Base-by-base conservation (phyloP, 371 early-diverging fungal species). In the Entomophthora muscae region DNA sequence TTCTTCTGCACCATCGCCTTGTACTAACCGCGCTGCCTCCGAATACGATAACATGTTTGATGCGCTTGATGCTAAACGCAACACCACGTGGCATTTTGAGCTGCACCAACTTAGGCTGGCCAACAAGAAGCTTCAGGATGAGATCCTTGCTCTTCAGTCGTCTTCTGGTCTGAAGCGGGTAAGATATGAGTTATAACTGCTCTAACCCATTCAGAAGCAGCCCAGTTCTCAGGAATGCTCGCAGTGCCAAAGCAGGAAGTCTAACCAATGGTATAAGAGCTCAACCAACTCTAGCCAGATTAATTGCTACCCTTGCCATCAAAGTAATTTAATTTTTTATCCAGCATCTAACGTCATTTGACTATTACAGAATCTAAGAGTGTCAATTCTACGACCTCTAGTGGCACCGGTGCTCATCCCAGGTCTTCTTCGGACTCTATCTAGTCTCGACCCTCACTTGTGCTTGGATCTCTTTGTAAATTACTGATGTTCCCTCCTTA, bases 21-120 rank as follows among this genome's bases (percentile, higher is more conserved):
- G 62, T 52, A 63, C 60, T 33, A 63, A 61, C 32, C 67, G 56
- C 53, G 61, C 31, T 28, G 60, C 59, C 27, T 31, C 71, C 1
- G 63, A 51, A 21, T 66, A 66, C 26, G 75, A 76, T 56, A 74
- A 78, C 54, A 28, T 78, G 24, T 78, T 78, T 65, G 66, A 71
- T 23, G 72, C 72, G 55, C 65, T 78, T 24, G 73, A 72, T 52
- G 69, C 71, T 23, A 71, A 69, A 12, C 63, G 76, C 52, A 69
- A 66, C 54, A 76, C 76, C 22, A 70, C 71, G 29, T 78, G 78
- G 78, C 76, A 78, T 65, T 78, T 73, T 60, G 76, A 76, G 62
- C 66, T 76, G 27, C 76, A 78, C 66, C 78, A 78, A 57, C 65
- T 78, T 53, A 69, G 74, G 42, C 53, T 75, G 42, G 68, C 70